phyloP scores from a whole-genome alignment of 2,329 filamentous ascomycete species.

The Fusarium pseudoanthophilum region DNA sequence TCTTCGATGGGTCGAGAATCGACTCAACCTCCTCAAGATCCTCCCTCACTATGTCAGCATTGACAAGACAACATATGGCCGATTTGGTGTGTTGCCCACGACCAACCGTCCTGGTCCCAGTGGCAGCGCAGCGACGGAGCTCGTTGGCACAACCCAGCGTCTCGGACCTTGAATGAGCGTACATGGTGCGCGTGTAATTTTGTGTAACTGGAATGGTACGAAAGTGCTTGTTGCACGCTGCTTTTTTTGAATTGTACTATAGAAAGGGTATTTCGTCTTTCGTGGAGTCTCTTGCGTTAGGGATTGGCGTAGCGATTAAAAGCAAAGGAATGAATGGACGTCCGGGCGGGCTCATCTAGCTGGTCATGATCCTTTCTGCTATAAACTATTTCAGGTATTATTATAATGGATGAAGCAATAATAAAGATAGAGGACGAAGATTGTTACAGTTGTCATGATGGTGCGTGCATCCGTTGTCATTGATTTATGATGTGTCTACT shows the following conservation, averaged over 20 bases:
- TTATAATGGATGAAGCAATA: slow-evolving; percentile 5
- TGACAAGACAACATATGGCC: slow-evolving; percentile 94
- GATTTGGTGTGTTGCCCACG: slow-evolving; percentile 87
- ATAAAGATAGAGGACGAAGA: slow-evolving; percentile 6
- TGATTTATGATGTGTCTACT: not conserved
- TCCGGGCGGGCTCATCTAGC: slow-evolving; percentile 3
- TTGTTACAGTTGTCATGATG: not conserved
- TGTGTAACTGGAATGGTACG: slow-evolving; percentile 14
- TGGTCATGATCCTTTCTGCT: not conserved
- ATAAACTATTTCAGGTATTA: slow-evolving; percentile 11
- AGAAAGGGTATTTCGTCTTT: slow-evolving; percentile 28
- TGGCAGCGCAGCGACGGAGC: slow-evolving; percentile 64
- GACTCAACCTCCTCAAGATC: slow-evolving; percentile 83
- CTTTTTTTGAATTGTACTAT: slow-evolving; percentile 34
- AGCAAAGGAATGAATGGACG: slow-evolving; percentile 22
- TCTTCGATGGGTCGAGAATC: slow-evolving; percentile 87
- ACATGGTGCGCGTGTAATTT: slow-evolving; percentile 13
- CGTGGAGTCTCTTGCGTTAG: slow-evolving; percentile 20
- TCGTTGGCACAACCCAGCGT: slow-evolving; percentile 71
- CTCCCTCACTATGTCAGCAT: slow-evolving; percentile 93
- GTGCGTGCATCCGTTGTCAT: not conserved
- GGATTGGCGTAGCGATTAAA: slow-evolving; percentile 29
- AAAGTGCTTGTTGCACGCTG: slow-evolving; percentile 9
- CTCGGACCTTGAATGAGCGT: slow-evolving; percentile 68
- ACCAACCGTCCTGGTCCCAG: slow-evolving; percentile 52